Evolutionary conservation across 257 asterid species (phyloP).

Genomic region (Nicotiana paniculata): DNA sequence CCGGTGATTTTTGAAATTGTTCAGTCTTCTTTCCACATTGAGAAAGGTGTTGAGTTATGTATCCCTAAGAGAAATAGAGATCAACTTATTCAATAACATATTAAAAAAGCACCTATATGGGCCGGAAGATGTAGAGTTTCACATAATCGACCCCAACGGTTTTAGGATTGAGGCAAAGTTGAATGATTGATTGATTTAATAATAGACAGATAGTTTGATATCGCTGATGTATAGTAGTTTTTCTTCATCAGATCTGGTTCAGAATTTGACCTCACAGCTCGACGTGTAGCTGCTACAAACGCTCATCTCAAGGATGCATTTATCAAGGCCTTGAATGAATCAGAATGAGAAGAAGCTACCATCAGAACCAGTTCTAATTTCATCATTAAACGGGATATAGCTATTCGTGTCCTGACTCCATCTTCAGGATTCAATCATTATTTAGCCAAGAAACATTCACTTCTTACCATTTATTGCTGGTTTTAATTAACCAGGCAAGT

Average conservation of each 20-base stretch:
- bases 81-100: neutral
- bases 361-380: neutral
- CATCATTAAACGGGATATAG: neutral
- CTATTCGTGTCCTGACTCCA: neutral
- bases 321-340: conserved; percentile 47
- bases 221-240: neutral
- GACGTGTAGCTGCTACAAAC: conserved; percentile 73
- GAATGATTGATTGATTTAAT: neutral
- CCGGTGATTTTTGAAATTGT: too few species aligned
- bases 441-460: neutral
- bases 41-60: neutral
- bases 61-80: neutral
- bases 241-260: conserved; percentile 49
- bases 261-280: conserved; percentile 63
- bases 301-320: conserved; percentile 56
- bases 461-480: neutral
- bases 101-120: neutral
- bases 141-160: neutral
- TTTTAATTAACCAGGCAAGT: neutral
- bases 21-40: too few species aligned
- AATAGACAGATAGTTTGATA: neutral
- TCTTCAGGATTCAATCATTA: conserved; percentile 1
- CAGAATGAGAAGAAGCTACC: conserved; percentile 36
- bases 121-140: neutral
- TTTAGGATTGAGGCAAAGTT: neutral